Percentiles rank a stretch among this genome's conserved stretches.
Evolutionary conservation across 2,329 filamentous ascomycete species (phyloP).

Genomic region (Hysterium pulicare): DNA sequence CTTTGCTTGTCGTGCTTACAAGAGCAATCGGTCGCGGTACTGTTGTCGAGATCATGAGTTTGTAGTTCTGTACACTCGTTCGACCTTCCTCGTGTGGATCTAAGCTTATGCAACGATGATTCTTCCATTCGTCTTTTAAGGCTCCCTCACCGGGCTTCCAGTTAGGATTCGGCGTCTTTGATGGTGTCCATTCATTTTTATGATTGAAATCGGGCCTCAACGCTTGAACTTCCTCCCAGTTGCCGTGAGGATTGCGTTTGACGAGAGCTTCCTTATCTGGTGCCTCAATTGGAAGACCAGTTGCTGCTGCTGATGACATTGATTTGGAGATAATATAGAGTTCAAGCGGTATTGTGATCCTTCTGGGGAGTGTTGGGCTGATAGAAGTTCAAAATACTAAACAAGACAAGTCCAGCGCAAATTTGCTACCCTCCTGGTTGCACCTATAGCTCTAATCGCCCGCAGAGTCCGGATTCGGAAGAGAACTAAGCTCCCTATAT

Average conservation of each 20-base stretch:
- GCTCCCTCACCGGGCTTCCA: not conserved
- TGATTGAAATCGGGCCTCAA: not conserved
- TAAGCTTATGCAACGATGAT: not conserved
- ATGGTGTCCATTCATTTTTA: too few relatives aligned
- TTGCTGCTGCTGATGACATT: too few relatives aligned
- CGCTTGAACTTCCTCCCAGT: slow-evolving; percentile 12
- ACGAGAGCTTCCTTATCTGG: slow-evolving; percentile 20
- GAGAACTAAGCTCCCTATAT: too few relatives aligned
- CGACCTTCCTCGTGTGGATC: not conserved
- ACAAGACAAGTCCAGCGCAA: too few relatives aligned
- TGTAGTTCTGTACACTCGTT: slow-evolving; percentile 9
- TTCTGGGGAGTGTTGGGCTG: too few relatives aligned
- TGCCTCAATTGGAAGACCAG: slow-evolving; percentile 11
- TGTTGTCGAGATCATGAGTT: slow-evolving; percentile 6
- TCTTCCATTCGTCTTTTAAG: not conserved
- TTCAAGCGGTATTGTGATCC: too few relatives aligned
- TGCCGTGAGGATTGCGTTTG: slow-evolving; percentile 13
- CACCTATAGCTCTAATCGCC: too few relatives aligned
- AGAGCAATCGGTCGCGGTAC: slow-evolving; percentile 8
- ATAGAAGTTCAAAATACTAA: too few relatives aligned
- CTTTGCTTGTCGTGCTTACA: slow-evolving; percentile 4
- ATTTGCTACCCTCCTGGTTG: too few relatives aligned
- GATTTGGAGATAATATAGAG: too few relatives aligned
- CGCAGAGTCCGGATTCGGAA: too few relatives aligned
- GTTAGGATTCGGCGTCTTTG: not conserved